Percentiles rank a stretch among this genome's conserved stretches.
These are phyloP conservation scores for Pseudomassariella vexata DNA, from an alignment of 2,329 filamentous ascomycete species.

Conservation along the genomic window DNA sequence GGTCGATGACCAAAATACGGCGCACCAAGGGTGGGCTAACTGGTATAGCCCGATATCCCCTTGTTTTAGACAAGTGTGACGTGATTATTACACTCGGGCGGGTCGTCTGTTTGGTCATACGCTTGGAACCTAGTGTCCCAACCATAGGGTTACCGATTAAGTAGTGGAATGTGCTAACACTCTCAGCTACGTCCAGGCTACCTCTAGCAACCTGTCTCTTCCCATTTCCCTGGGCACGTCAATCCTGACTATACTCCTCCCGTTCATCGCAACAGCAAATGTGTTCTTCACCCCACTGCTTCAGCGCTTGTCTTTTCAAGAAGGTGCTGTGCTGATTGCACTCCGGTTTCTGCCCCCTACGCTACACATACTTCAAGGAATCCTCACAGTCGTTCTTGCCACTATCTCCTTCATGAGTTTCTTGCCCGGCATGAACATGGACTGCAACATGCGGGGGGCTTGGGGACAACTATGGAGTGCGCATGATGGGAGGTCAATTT, in stretches of 20 bases:
- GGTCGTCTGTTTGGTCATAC: no score
- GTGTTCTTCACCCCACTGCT: constrained; percentile 16
- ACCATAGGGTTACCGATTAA: no score
- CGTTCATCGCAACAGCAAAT: constrained; percentile 20
- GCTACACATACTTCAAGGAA: constrained; percentile 35
- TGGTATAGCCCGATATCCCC: no score
- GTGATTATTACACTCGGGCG: no score
- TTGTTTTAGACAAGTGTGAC: no score
- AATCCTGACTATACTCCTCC: constrained; percentile 22
- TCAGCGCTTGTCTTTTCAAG: constrained; percentile 2
- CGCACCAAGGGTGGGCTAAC: no score
- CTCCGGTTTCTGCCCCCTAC: constrained; percentile 23
- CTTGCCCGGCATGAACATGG: constrained; percentile 23
- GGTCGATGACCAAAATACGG: no score
- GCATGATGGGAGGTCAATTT: constrained; percentile 45
- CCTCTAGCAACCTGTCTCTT: constrained; percentile 19
- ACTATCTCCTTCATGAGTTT: constrained; percentile 30
- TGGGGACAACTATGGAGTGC: constrained; percentile 50
- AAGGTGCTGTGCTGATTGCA: constrained; percentile 6
- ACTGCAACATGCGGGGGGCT: constrained; percentile 49
- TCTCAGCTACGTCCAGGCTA: constrained; percentile 21
- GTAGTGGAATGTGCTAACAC: no score
- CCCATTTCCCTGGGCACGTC: constrained; percentile 22
- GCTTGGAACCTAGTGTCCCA: no score
- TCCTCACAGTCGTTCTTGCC: constrained; percentile 36